Conservation (phyloP, 2,329 filamentous ascomycete genomes). For the Sphaerulina musiva region DNA sequence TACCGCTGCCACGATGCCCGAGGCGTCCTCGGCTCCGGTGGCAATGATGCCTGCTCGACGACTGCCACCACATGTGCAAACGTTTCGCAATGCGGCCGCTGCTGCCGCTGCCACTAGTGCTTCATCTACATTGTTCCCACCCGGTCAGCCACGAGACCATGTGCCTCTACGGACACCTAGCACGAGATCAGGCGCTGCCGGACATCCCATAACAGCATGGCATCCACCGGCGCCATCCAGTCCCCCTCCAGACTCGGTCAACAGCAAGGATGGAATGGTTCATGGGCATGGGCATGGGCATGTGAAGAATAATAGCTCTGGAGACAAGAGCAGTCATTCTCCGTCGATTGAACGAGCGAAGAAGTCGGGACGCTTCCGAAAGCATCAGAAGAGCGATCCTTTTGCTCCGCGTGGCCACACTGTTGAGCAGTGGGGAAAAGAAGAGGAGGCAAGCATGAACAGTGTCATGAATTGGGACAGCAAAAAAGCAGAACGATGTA, state of each 20-base stretch:
- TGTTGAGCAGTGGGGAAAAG: background rate
- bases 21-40: conserved; percentile 5
- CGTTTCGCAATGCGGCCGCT: conserved; percentile 27
- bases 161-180: conserved; percentile 24
- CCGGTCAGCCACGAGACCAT: conserved; percentile 23
- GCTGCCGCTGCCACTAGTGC: conserved; percentile 16
- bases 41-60: conserved; percentile 10
- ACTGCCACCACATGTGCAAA: conserved; percentile 31
- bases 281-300: background rate
- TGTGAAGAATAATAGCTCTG: background rate
- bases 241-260: background rate
- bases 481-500: background rate
- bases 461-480: conserved; percentile 1
- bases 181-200: conserved; percentile 23
- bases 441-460: background rate
- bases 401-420: conserved; percentile 4
- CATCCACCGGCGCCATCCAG: conserved; percentile 28
- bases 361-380: conserved; percentile 27
- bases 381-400: conserved; percentile 9
- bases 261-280: conserved; percentile 14
- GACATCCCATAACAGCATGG: conserved; percentile 33
- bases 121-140: conserved; percentile 28
- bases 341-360: conserved; percentile 24
- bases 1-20: conserved; percentile 11
- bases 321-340: conserved; percentile 24